Evolutionary conservation across 495 filamentous ascomycete species (phyloP).

Genomic region (Pyrenopolyporus hunteri): DNA sequence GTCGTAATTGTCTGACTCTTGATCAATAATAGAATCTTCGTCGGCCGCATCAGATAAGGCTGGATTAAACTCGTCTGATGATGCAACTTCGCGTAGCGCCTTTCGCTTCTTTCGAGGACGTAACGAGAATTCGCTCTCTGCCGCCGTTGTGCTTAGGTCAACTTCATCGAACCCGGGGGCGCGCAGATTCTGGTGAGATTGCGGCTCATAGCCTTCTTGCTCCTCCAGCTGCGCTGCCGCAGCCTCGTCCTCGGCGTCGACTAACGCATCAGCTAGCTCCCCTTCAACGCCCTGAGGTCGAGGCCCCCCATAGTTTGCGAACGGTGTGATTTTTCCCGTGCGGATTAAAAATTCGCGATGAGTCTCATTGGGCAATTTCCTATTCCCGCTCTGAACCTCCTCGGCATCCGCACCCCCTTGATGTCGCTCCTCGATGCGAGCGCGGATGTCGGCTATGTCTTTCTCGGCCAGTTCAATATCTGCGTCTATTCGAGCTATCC

Average conservation of each 20-base stretch:
- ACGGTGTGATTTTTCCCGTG: slow-evolving; percentile 97
- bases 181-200: slow-evolving; percentile 81
- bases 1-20: slow-evolving; percentile 48
- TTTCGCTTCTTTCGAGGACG: slow-evolving; percentile 57
- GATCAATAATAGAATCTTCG: slow-evolving; percentile 38
- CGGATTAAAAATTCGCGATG: slow-evolving; percentile 89
- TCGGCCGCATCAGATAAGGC: slow-evolving; percentile 41
- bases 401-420: slow-evolving; percentile 54
- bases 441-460: slow-evolving; percentile 78
- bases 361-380: slow-evolving; percentile 74
- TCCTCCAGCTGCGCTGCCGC: slow-evolving; percentile 60
- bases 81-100: slow-evolving; percentile 42
- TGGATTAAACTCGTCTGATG: slow-evolving; percentile 53
- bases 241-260: slow-evolving; percentile 72
- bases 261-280: slow-evolving; percentile 71
- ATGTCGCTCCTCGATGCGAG: slow-evolving; percentile 76
- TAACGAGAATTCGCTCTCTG: slow-evolving; percentile 57
- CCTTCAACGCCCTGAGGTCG: slow-evolving; percentile 60
- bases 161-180: slow-evolving; percentile 75
- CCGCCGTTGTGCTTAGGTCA: slow-evolving; percentile 36
- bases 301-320: slow-evolving; percentile 70
- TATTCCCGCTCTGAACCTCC: slow-evolving; percentile 43
- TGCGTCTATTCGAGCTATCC: slow-evolving; percentile 66
- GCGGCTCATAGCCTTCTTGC: slow-evolving; percentile 59
- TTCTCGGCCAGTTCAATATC: slow-evolving; percentile 65